These are phyloP conservation scores for Nephelium lappaceum DNA, from an alignment of 345 rosid genomes.

Conservation along the genomic window DNA sequence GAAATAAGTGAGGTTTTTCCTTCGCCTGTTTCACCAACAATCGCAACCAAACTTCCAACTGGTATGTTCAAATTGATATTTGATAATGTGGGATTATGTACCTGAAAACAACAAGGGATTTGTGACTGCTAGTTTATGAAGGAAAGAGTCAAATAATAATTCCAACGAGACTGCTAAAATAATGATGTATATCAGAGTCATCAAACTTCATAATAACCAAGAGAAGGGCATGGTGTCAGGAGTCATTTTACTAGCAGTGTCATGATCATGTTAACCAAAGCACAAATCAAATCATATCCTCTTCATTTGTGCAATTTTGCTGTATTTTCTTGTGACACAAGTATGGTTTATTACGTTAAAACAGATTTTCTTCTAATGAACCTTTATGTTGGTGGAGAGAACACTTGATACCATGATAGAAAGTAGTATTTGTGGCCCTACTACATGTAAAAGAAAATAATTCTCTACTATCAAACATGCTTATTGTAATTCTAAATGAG, in stretches of 20 bases:
- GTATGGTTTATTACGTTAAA: neutral
- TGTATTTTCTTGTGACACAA: too few relatives aligned
- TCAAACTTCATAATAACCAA: neutral
- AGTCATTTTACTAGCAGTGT: too few relatives aligned
- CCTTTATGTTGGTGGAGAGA: neutral
- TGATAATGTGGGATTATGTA: conserved; percentile 63
- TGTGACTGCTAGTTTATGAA: conserved; percentile 1
- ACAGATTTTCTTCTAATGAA: neutral
- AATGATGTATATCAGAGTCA: neutral
- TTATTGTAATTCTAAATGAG: too few relatives aligned
- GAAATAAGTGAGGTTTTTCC: conserved; percentile 95
- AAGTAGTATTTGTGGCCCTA: neutral
- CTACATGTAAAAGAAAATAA: neutral
- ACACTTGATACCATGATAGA: neutral
- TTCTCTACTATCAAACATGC: neutral
- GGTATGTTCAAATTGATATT: conserved; percentile 78
- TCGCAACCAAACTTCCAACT: conserved; percentile 78
- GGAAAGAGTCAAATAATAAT: conserved; percentile 7
- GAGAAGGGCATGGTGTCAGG: neutral
- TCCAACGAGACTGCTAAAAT: conserved; percentile 1
- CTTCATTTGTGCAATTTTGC: too few relatives aligned
- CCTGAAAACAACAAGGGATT: conserved; percentile 39
- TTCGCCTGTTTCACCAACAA: conserved; percentile 97
- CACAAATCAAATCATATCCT: too few relatives aligned
- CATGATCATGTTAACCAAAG: too few relatives aligned